phyloP scores from a whole-genome alignment of 1,284 basidiomycete genomes.

The Acaromyces ingoldii region DNA sequence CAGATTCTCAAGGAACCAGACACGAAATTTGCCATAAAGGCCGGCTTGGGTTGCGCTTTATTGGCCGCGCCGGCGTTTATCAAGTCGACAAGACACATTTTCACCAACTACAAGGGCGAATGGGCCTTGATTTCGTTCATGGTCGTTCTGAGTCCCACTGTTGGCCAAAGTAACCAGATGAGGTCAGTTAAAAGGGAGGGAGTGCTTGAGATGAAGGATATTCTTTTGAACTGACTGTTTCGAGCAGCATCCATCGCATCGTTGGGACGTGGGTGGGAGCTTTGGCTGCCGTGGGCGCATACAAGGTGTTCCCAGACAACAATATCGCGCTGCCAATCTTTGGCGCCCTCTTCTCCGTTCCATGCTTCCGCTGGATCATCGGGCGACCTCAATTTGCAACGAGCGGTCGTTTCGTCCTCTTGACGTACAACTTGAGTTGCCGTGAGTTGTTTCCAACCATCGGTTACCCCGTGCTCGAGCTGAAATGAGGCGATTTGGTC shows the following conservation, averaged over 20 bases:
- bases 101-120: conserved; percentile 77
- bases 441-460: conserved; percentile 63
- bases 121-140: conserved; percentile 81
- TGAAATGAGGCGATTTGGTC: no score
- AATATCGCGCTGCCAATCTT: conserved; percentile 73
- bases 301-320: conserved; percentile 66
- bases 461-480: not conserved
- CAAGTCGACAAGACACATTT: conserved; percentile 68
- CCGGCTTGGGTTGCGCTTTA: conserved; percentile 65
- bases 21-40: conserved; percentile 81
- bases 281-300: conserved; percentile 66
- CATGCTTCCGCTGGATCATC: conserved; percentile 87
- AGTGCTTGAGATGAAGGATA: not conserved
- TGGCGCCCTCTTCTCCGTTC: conserved; percentile 83
- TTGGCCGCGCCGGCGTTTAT: conserved; percentile 82
- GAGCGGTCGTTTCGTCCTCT: conserved; percentile 40
- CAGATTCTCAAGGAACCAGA: conserved; percentile 68
- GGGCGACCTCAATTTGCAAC: conserved; percentile 55
- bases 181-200: conserved; percentile 12
- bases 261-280: conserved; percentile 61
- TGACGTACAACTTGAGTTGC: conserved; percentile 79
- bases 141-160: conserved; percentile 56
- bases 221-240: no score
- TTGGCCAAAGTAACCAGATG: conserved; percentile 47
- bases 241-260: conserved; percentile 24